Base-by-base conservation (phyloP, 257 asterid genomes). In the Agastache rugosa region DNA sequence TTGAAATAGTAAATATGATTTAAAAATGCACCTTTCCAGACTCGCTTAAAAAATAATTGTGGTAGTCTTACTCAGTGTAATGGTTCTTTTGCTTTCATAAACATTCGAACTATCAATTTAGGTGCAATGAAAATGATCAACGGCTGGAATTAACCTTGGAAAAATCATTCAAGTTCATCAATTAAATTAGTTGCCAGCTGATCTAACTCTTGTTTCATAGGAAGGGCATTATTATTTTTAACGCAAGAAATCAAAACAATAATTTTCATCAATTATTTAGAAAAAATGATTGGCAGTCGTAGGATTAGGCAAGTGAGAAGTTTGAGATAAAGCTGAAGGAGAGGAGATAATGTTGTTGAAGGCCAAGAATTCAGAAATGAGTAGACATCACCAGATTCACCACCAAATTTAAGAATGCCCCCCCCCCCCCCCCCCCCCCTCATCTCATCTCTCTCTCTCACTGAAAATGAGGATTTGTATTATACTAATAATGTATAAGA, bases 311-410 rank as follows among this genome's bases (percentile, higher is more conserved):
- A 42, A 0, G 71, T 4, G 15, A 35, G 42, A 58, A 58, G 19
- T n/a, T 37, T n/a, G 68, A 15, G 72, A 66, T 44, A 45, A 45
- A 66, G 71, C 44, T 42, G 55, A 56, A 8, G 34, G 39, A 66
- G 72, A 45, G 11, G 39, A 66, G 72, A 45, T 45, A 45, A 14
- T 11, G 29, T 17, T 42, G 39, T 29, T 15, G 44, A 48, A 63
- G 77, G 48, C 34, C 68, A 65, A 58, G 42, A 70, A 37, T 31
- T 44, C 11, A 63, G 31, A 15, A 31, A 60, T 74, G 83, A 74
- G 20, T 63, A 51, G 78, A 79, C 83, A 74, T 20, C 82, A 78
- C n/a, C n/a, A n/a, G n/a, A n/a, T n/a, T n/a, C n/a, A n/a, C 82
- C 54, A 61, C 66, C 69, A 64, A 29, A 29, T 27, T 37, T 7